phyloP scores from a whole-genome alignment of 73 alveolate species.

The Breviolum minutum region DNA sequence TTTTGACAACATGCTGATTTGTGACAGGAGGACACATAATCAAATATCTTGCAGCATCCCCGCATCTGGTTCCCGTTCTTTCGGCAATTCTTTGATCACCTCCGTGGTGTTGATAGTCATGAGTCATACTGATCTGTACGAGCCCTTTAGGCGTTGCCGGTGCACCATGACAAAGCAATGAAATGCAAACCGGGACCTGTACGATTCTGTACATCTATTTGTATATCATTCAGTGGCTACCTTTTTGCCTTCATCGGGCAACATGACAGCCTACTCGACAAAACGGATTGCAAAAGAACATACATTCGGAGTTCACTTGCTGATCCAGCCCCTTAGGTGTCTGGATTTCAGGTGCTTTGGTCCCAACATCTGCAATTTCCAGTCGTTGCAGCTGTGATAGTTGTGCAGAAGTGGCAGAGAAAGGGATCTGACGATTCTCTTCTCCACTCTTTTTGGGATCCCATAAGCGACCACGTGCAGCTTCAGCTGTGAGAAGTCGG shows the following conservation, averaged over 20 bases:
- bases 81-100: too few species aligned
- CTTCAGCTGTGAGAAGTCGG: constrained; percentile 19
- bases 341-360: background rate
- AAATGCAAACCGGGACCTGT: background rate
- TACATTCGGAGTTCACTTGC: constrained; percentile 43
- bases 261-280: constrained; percentile 34
- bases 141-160: constrained; percentile 27
- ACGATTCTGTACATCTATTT: constrained; percentile 8
- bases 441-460: background rate
- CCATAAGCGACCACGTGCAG: constrained; percentile 86
- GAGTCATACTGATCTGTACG: background rate
- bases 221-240: background rate
- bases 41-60: too few species aligned
- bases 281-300: constrained; percentile 80
- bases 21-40: too few species aligned
- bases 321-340: constrained; percentile 5
- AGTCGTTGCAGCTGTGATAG: background rate
- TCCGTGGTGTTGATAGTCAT: too few species aligned
- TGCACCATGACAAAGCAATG: constrained; percentile 30
- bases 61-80: too few species aligned
- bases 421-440: background rate
- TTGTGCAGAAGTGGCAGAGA: background rate
- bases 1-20: too few species aligned
- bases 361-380: background rate
- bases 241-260: background rate